Evolutionary conservation across 2,329 filamentous ascomycete species (phyloP).

Genomic region (Trichoderma sp.): DNA sequence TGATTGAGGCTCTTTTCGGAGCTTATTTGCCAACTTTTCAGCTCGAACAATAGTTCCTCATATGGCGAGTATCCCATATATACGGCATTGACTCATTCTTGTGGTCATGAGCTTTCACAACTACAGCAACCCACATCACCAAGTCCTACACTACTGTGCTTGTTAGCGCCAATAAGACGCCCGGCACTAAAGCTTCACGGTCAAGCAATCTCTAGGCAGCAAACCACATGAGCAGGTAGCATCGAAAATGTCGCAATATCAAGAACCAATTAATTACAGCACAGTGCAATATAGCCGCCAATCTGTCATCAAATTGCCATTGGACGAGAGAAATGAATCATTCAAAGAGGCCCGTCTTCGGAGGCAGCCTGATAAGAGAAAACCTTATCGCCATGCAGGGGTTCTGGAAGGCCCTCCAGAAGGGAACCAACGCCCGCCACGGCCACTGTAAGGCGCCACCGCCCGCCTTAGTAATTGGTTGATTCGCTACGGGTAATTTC

Average conservation of each 20-base stretch:
- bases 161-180: not conserved
- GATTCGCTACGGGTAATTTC: not conserved
- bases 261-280: not conserved
- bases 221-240: not conserved
- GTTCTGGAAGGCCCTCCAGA: not conserved
- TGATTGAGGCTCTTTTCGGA: not conserved
- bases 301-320: not conserved
- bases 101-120: not conserved
- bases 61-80: not conserved
- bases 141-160: not conserved
- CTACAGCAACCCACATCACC: not conserved
- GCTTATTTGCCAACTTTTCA: not conserved
- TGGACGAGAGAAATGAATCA: not conserved
- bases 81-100: not conserved
- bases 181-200: not conserved
- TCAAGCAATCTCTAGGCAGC: not conserved
- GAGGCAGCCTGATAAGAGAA: not conserved
- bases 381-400: constrained; percentile 1
- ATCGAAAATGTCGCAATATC: not conserved
- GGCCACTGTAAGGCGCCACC: constrained; percentile 7
- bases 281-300: not conserved
- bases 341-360: not conserved
- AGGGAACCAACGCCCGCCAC: not conserved
- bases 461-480: not conserved
- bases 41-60: not conserved